Evolutionary conservation across 2,329 filamentous ascomycete genomes (phyloP).

Genomic region (Sporothrix protearum): DNA sequence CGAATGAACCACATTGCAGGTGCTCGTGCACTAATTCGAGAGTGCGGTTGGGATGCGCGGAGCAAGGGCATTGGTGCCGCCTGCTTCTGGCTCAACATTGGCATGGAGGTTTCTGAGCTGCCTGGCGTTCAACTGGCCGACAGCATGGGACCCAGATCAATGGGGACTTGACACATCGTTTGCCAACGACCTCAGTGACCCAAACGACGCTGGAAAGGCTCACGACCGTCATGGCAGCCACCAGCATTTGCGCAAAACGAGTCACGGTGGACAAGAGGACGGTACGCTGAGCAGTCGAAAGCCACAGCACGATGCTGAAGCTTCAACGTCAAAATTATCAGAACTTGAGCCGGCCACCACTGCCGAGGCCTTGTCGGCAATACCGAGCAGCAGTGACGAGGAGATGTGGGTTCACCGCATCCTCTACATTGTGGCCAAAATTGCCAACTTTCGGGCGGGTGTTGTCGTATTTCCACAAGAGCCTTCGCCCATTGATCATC

Average conservation of each 20-base stretch:
- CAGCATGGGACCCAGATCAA: slow-evolving; percentile 83
- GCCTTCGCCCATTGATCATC: slow-evolving; percentile 58
- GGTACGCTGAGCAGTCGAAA: neutral
- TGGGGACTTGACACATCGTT: slow-evolving; percentile 86
- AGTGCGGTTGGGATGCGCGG: slow-evolving; percentile 82
- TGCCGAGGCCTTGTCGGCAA: slow-evolving; percentile 24
- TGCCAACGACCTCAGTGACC: slow-evolving; percentile 15
- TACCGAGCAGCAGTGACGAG: slow-evolving; percentile 55
- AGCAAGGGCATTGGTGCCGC: slow-evolving; percentile 76
- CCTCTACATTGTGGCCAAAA: slow-evolving; percentile 81
- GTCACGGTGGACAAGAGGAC: neutral
- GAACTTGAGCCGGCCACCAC: neutral
- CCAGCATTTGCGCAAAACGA: neutral
- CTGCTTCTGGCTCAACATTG: slow-evolving; percentile 92
- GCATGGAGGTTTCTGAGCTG: slow-evolving; percentile 90
- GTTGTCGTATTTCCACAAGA: slow-evolving; percentile 57
- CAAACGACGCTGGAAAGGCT: neutral
- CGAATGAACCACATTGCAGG: slow-evolving; percentile 89
- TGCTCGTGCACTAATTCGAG: slow-evolving; percentile 78
- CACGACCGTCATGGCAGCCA: neutral
- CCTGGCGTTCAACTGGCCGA: slow-evolving; percentile 79
- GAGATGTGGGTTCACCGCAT: slow-evolving; percentile 87
- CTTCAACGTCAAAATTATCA: neutral
- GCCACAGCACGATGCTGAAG: neutral
- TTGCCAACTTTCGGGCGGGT: slow-evolving; percentile 77